Percentiles rank a stretch among this genome's conserved stretches.
Conservation (phyloP, 768 basidiomycete species). For the Lactifluus pinguis region DNA sequence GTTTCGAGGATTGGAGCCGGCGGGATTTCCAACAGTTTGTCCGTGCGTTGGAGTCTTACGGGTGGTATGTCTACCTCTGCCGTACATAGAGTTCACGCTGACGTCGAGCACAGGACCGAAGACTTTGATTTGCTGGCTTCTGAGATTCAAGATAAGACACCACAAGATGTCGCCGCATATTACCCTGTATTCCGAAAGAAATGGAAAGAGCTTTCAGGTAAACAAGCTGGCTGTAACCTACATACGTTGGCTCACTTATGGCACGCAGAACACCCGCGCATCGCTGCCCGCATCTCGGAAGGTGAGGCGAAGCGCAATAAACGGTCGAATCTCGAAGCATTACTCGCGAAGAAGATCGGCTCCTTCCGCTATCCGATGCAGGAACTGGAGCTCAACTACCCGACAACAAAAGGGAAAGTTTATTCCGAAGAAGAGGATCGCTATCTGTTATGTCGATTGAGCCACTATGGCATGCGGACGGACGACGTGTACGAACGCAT, state of each 20-base stretch:
- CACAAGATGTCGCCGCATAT: conserved; percentile 71
- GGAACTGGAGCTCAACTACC: conserved; percentile 92
- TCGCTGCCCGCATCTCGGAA: conserved; percentile 75
- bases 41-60: conserved; percentile 66
- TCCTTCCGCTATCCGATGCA: conserved; percentile 90
- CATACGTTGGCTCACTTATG: background rate
- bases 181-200: conserved; percentile 81
- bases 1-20: conserved; percentile 87
- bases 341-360: conserved; percentile 74
- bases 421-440: conserved; percentile 97
- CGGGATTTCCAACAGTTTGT: conserved; percentile 92
- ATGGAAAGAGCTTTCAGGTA: conserved; percentile 77
- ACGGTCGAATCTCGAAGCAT: conserved; percentile 67
- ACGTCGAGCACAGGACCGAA: conserved; percentile 42
- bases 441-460: conserved; percentile 83
- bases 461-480: conserved; percentile 80
- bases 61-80: conserved; percentile 46
- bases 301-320: conserved; percentile 88
- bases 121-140: conserved; percentile 59
- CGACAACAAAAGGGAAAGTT: conserved; percentile 91
- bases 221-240: background rate
- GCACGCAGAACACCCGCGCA: conserved; percentile 63
- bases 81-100: background rate
- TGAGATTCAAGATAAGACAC: conserved; percentile 78
- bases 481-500: conserved; percentile 92